phyloP scores from a whole-genome alignment of 106 monocot species.

The Dioscorea alata region DNA sequence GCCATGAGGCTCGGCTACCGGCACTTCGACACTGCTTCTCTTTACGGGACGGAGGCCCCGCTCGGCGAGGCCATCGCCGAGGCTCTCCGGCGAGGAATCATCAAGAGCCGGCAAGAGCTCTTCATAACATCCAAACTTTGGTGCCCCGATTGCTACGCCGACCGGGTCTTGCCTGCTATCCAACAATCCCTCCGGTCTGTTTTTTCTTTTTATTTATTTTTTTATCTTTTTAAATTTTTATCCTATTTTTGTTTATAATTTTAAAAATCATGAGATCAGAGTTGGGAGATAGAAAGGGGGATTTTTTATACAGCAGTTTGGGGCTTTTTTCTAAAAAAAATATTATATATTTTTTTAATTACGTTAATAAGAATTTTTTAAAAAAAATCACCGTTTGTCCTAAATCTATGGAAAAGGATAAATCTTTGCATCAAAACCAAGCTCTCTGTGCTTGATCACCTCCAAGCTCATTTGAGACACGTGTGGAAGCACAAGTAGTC shows the following conservation, averaged over 20 bases:
- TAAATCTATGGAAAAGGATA: no score
- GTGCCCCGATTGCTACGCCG: neutral
- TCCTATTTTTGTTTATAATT: no score
- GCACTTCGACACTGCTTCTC: slow-evolving; percentile 9
- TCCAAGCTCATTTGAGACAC: slow-evolving; percentile 73
- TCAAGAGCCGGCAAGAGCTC: slow-evolving; percentile 1
- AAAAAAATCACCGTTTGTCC: no score
- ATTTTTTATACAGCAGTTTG: no score
- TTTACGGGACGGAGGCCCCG: slow-evolving; percentile 1
- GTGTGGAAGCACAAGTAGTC: slow-evolving; percentile 50
- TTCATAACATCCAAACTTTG: slow-evolving; percentile 12
- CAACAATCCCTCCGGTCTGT: neutral
- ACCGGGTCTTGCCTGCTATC: slow-evolving; percentile 7
- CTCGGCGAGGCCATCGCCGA: slow-evolving; percentile 11
- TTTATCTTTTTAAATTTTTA: no score
- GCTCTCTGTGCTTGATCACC: slow-evolving; percentile 22
- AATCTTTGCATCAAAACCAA: no score
- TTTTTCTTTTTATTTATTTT: no score
- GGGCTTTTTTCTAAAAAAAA: no score
- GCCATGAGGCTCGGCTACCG: slow-evolving; percentile 4
- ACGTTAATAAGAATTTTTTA: no score
- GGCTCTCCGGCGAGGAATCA: slow-evolving; percentile 1
- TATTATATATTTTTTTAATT: no score
- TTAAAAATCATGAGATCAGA: no score
- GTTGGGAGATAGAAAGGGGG: no score